A percentile compares a stretch with the other conserved stretches of the same genome.
phyloP scores from a whole-genome alignment of 225 moss, liverwort and hornwort species.

The Sphagnum contortum region DNA sequence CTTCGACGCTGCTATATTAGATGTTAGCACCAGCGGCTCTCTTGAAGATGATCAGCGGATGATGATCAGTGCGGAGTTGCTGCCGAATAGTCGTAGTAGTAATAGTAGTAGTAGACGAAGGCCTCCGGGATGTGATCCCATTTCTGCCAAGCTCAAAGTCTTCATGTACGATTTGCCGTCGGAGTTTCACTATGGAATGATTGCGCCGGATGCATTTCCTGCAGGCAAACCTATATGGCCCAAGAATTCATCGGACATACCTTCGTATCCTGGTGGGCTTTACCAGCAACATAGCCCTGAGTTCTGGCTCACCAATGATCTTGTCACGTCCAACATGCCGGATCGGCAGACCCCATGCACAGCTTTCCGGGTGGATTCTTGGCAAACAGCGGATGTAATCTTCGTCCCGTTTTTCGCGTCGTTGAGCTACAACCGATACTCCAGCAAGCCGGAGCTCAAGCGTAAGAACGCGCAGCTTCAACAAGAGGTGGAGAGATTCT shows the following conservation, averaged over 20 bases:
- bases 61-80: neutral
- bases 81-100: neutral
- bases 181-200: conserved; percentile 58
- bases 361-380: conserved; percentile 40
- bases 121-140: conserved; percentile 16
- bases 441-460: conserved; percentile 21
- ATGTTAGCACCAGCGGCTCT: neutral
- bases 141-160: conserved; percentile 33
- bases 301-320: conserved; percentile 55
- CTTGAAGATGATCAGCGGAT: neutral
- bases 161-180: conserved; percentile 60
- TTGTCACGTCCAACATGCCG: conserved; percentile 41
- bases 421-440: conserved; percentile 57
- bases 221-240: conserved; percentile 34
- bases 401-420: conserved; percentile 75
- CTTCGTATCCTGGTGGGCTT: conserved; percentile 54
- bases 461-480: conserved; percentile 24
- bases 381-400: conserved; percentile 46
- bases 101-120: neutral
- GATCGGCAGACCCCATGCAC: conserved; percentile 43
- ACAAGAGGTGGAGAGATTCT: conserved; percentile 16
- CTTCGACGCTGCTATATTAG: neutral
- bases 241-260: conserved; percentile 21
- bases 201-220: conserved; percentile 6
- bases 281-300: conserved; percentile 71